These are phyloP conservation scores for Rhodomyrtus tomentosa DNA, from an alignment of 345 rosid species.

Conservation along the genomic window DNA sequence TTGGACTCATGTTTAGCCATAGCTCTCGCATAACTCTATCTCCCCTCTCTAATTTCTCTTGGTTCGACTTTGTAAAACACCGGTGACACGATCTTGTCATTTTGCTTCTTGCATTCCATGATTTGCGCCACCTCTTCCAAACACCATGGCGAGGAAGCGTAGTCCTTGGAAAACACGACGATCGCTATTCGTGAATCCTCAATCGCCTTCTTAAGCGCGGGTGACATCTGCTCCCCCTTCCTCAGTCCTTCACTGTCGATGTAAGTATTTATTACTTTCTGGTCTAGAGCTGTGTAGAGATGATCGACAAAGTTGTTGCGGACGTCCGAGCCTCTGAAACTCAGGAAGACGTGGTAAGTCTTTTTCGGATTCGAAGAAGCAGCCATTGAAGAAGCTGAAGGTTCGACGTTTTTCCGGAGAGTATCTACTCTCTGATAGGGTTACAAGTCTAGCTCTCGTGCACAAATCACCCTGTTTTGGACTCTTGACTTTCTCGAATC, in stretches of 20 bases:
- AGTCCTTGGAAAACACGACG: background rate
- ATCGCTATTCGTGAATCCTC: background rate
- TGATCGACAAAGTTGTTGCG: background rate
- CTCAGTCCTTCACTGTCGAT: background rate
- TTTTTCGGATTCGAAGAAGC: background rate
- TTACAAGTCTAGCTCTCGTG: background rate
- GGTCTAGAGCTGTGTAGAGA: background rate
- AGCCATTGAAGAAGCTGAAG: background rate
- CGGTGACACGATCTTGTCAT: fast-evolving
- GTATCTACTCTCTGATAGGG: fast-evolving
- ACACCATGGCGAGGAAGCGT: background rate
- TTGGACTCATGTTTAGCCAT: background rate
- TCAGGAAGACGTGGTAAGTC: background rate
- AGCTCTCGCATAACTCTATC: background rate
- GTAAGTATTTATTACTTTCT: background rate
- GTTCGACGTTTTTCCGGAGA: background rate
- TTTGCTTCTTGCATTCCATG: background rate
- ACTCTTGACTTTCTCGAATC: too few species aligned
- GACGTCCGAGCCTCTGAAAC: background rate
- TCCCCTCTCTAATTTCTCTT: background rate
- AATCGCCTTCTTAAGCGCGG: background rate
- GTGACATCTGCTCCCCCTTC: fast-evolving
- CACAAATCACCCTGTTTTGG: background rate
- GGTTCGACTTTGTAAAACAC: background rate
- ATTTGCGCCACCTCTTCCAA: background rate